Evolutionary conservation across 2,329 filamentous ascomycete genomes (phyloP).

Genomic region (Penicillium sp.): DNA sequence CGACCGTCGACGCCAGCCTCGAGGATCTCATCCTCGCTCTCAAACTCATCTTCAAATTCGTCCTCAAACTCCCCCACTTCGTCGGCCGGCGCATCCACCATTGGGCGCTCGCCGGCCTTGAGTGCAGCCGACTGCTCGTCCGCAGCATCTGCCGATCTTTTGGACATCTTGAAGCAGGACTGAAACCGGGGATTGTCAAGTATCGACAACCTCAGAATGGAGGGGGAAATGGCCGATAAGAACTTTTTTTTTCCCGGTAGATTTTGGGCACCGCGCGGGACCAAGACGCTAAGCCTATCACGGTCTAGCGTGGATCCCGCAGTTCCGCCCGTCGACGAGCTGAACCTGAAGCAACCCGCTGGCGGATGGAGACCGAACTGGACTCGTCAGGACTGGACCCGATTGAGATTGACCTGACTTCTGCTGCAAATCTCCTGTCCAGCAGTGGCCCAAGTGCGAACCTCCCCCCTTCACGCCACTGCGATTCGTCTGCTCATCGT

Average conservation of each 20-base stretch:
- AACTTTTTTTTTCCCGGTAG: conserved; percentile 32
- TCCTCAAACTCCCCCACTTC: conserved; percentile 60
- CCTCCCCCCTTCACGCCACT: too few relatives aligned
- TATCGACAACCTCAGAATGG: conserved; percentile 13
- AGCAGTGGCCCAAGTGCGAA: too few relatives aligned
- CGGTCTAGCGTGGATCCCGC: conserved; percentile 29
- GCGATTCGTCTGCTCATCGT: conserved; percentile 3
- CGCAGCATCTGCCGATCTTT: conserved; percentile 52
- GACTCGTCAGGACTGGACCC: neutral
- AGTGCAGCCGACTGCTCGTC: conserved; percentile 48
- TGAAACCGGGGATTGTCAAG: conserved; percentile 2
- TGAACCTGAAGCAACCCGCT: conserved; percentile 4
- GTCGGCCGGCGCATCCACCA: conserved; percentile 44
- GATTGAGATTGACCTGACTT: conserved; percentile 1
- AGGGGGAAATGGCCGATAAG: conserved; percentile 17
- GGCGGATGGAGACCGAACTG: neutral
- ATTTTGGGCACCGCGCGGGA: conserved; percentile 16
- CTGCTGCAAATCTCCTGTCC: too few relatives aligned
- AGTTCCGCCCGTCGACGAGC: conserved; percentile 11
- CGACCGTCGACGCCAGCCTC: conserved; percentile 91
- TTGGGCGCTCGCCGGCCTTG: conserved; percentile 57
- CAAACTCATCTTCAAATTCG: conserved; percentile 94
- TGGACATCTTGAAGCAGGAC: conserved; percentile 46
- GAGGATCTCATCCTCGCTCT: conserved; percentile 86
- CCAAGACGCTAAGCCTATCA: conserved; percentile 26